These are phyloP conservation scores for Aspergillus leporis DNA, from an alignment of 495 filamentous ascomycete genomes.

Conservation along the genomic window DNA sequence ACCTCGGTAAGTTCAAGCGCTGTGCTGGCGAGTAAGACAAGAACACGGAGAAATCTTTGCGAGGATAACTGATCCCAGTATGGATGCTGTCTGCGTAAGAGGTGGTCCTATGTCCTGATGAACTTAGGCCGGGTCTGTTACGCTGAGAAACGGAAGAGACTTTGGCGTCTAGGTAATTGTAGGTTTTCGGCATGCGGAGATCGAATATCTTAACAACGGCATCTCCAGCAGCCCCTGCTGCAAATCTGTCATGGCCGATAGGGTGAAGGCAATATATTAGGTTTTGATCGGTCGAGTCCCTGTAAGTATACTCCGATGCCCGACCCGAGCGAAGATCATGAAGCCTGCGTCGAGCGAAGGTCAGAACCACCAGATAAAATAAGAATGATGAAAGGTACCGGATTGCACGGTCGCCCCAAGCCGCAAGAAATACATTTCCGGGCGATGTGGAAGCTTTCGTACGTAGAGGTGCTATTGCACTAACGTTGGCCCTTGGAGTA, in stretches of 20 bases:
- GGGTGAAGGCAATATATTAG: constrained; percentile 61
- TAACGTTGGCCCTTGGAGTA: constrained; percentile 37
- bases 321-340: constrained; percentile 63
- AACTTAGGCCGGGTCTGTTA: constrained; percentile 5
- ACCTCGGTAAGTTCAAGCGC: constrained; percentile 3
- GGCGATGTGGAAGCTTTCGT: constrained; percentile 26
- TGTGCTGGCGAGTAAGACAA: constrained; percentile 30
- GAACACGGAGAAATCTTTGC: constrained; percentile 42
- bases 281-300: constrained; percentile 55
- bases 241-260: constrained; percentile 55
- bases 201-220: constrained; percentile 66
- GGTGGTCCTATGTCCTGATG: background rate
- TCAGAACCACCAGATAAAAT: background rate
- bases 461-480: constrained; percentile 54
- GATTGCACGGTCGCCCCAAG: constrained; percentile 60
- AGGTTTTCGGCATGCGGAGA: constrained; percentile 55
- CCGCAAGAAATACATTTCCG: constrained; percentile 59
- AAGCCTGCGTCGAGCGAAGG: constrained; percentile 42
- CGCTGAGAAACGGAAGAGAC: background rate
- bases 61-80: constrained; percentile 15
- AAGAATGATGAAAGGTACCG: constrained; percentile 32
- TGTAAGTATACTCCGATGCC: constrained; percentile 48
- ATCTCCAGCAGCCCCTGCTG: constrained; percentile 57
- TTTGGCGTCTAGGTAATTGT: constrained; percentile 39
- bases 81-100: background rate